Conservation (phyloP, 768 basidiomycete genomes). For the Phaeolepiota aurea region DNA sequence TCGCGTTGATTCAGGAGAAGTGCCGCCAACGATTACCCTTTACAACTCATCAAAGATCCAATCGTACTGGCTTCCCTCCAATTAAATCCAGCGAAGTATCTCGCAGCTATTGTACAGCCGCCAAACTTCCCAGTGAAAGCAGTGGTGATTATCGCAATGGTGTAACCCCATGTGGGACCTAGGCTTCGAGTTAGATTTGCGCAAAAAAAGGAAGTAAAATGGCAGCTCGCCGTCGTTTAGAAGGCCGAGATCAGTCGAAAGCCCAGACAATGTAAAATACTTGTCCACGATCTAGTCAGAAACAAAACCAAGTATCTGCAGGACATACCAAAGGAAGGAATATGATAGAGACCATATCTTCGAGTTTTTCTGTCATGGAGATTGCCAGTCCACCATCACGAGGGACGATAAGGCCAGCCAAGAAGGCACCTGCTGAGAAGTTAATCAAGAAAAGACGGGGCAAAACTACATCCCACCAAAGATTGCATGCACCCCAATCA, state of each 20-base stretch:
- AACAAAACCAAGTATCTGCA: neutral
- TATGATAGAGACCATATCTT: slow-evolving; percentile 87
- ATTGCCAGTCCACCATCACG: slow-evolving; percentile 84
- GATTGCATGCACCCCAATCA: slow-evolving; percentile 88
- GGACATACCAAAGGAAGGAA: slow-evolving; percentile 73
- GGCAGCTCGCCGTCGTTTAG: slow-evolving; percentile 68
- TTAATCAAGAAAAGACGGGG: neutral
- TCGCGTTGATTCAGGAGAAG: neutral
- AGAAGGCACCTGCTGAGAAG: slow-evolving; percentile 56
- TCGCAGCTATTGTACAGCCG: slow-evolving; percentile 73
- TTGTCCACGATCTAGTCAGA: slow-evolving; percentile 15
- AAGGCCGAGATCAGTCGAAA: slow-evolving; percentile 82
- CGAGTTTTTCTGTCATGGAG: slow-evolving; percentile 88
- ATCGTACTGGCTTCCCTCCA: slow-evolving; percentile 80
- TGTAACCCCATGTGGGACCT: slow-evolving; percentile 86
- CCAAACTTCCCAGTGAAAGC: slow-evolving; percentile 89
- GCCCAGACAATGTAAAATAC: slow-evolving; percentile 91
- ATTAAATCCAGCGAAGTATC: slow-evolving; percentile 57
- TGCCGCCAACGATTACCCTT: slow-evolving; percentile 48
- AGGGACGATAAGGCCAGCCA: slow-evolving; percentile 77
- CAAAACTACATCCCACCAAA: slow-evolving; percentile 76
- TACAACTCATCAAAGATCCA: slow-evolving; percentile 92
- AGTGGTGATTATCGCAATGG: slow-evolving; percentile 65
- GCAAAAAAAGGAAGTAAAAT: neutral
- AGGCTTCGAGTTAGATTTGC: neutral